A percentile compares a stretch with the other conserved stretches of the same genome.
Conservation (phyloP, 2,329 filamentous ascomycete genomes). For the Trichoderma pleuroti region DNA sequence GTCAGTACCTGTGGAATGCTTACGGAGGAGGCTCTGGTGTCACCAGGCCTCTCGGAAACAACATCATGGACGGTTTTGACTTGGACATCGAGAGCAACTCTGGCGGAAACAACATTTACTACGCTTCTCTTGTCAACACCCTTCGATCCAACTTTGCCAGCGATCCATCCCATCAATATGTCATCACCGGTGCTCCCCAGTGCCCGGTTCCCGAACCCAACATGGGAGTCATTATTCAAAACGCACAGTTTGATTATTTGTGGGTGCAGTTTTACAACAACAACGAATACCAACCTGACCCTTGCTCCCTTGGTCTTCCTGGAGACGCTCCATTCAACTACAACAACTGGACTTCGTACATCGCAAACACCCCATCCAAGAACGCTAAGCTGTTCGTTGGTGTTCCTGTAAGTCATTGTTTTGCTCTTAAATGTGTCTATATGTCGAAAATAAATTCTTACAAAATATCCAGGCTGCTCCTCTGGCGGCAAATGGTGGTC, state of each 20-base stretch:
- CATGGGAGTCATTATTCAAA: conserved; percentile 42
- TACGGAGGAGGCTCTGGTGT: conserved; percentile 20
- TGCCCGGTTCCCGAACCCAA: conserved; percentile 36
- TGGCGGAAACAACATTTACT: conserved; percentile 18
- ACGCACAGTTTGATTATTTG: conserved; percentile 32
- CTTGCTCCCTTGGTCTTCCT: conserved; percentile 12
- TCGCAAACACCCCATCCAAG: conserved; percentile 28
- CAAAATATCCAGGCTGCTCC: conserved; percentile 21
- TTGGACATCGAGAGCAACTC: conserved; percentile 29
- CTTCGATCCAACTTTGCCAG: conserved; percentile 25
- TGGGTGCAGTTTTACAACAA: conserved; percentile 51
- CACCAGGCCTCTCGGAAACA: conserved; percentile 27
- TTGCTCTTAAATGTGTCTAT: too few relatives aligned
- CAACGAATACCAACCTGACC: conserved; percentile 34
- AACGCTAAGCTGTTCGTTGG: conserved; percentile 36
- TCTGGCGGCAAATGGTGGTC: conserved; percentile 20
- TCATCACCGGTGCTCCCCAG: conserved; percentile 45
- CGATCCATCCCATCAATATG: conserved; percentile 30
- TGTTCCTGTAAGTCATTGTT: conserved; percentile 20
- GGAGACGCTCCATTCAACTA: conserved; percentile 35
- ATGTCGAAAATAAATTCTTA: not conserved
- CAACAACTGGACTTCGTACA: conserved; percentile 30
- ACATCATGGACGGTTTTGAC: conserved; percentile 29
- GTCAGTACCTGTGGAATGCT: conserved; percentile 22
- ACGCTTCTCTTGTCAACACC: conserved; percentile 22